Conservation (phyloP, 2,329 filamentous ascomycete genomes). For the Leptographium galeiforme region DNA sequence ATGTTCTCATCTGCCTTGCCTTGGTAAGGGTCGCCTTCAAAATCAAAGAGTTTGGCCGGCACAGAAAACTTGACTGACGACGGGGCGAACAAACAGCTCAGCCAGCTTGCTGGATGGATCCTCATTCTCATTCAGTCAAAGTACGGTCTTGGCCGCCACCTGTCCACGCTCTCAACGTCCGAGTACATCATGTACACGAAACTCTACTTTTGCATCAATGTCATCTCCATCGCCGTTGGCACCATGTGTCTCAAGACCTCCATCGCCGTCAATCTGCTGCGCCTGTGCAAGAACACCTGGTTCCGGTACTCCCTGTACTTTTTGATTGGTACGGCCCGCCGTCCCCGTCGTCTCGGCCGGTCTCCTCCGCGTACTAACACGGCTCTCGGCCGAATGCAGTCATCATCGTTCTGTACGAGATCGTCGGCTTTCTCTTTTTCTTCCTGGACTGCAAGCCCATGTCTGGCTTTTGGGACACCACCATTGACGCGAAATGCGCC, state of each 20-base stretch:
- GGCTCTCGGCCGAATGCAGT: neutral
- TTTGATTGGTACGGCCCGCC: neutral
- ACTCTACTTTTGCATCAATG: conserved; percentile 29
- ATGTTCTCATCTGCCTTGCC: conserved; percentile 2
- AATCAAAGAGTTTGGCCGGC: too few relatives aligned
- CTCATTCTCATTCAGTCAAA: conserved; percentile 27
- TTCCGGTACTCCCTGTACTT: conserved; percentile 14
- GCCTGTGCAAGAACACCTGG: conserved; percentile 14
- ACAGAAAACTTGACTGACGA: too few relatives aligned
- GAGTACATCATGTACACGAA: conserved; percentile 24
- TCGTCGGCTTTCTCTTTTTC: conserved; percentile 13
- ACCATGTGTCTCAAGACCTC: conserved; percentile 12
- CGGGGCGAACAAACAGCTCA: conserved; percentile 11
- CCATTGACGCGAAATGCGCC: conserved; percentile 10
- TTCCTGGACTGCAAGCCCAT: conserved; percentile 14
- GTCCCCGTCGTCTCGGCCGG: too few relatives aligned
- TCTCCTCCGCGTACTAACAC: too few relatives aligned
- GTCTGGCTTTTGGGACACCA: conserved; percentile 12
- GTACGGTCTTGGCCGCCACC: conserved; percentile 33
- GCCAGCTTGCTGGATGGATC: conserved; percentile 16
- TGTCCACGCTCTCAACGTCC: conserved; percentile 18
- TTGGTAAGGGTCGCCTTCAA: neutral
- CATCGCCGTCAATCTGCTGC: conserved; percentile 12
- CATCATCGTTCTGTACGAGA: conserved; percentile 13
- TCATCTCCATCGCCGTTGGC: conserved; percentile 24